These are phyloP conservation scores for Ochetophila trinervis DNA, from an alignment of 306 rosid species.

Conservation along the genomic window DNA sequence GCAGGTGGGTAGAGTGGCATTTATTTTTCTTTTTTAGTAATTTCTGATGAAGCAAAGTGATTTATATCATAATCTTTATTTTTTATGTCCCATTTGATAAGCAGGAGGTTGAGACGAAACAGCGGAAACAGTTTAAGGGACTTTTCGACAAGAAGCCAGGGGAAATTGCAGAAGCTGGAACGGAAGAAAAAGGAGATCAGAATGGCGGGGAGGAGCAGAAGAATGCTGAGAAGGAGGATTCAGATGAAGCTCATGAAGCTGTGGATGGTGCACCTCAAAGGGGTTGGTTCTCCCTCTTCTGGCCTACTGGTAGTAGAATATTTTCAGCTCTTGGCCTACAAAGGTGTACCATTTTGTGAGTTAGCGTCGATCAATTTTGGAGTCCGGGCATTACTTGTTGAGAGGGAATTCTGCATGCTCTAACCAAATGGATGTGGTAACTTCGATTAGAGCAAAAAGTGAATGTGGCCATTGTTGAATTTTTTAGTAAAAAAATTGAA, in stretches of 20 bases:
- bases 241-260: constrained; percentile 51
- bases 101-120: constrained; percentile 76
- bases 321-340: constrained; percentile 56
- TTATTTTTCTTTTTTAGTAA: not conserved
- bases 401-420: not conserved
- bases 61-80: not conserved
- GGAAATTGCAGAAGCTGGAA: constrained; percentile 64
- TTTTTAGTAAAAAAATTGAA: too few species aligned
- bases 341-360: constrained; percentile 66
- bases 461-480: too few species aligned
- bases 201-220: constrained; percentile 37
- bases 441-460: not conserved
- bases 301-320: constrained; percentile 54
- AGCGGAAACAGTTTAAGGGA: constrained; percentile 81
- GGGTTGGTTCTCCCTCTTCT: constrained; percentile 60
- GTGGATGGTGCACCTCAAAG: constrained; percentile 28
- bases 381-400: not conserved
- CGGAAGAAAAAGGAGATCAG: constrained; percentile 37
- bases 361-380: not conserved
- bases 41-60: not conserved
- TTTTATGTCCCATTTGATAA: constrained; percentile 3
- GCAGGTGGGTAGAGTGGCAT: constrained; percentile 49
- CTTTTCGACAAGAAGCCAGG: constrained; percentile 95
- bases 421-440: not conserved
- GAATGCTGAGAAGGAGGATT: constrained; percentile 35